These are phyloP conservation scores for Mycena metata DNA, from an alignment of 768 basidiomycete genomes.

Conservation along the genomic window DNA sequence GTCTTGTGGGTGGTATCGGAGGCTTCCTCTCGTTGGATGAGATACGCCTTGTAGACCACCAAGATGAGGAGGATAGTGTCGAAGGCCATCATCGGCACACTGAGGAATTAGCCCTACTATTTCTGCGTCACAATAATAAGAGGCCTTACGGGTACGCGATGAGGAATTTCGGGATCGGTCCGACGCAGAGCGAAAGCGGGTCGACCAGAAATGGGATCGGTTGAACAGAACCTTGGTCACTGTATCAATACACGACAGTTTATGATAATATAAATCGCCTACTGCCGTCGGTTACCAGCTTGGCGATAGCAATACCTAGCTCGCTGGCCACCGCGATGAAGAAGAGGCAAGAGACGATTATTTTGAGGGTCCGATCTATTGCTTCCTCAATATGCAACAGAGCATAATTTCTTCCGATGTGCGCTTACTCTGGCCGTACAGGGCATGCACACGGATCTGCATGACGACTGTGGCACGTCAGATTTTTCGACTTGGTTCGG, in stretches of 20 bases:
- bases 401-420: background rate
- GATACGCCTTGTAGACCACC: slow-evolving; percentile 18
- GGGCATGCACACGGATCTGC: slow-evolving; percentile 26
- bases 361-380: slow-evolving; percentile 13
- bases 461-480: slow-evolving; percentile 11
- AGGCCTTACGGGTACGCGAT: slow-evolving; percentile 13
- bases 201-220: slow-evolving; percentile 8
- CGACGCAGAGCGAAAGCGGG: slow-evolving; percentile 21
- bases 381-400: background rate
- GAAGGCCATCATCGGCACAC: slow-evolving; percentile 25
- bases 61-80: slow-evolving; percentile 19
- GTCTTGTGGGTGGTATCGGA: background rate
- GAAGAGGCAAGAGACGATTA: background rate
- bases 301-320: slow-evolving; percentile 15
- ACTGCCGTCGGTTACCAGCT: slow-evolving; percentile 10
- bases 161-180: slow-evolving; percentile 16
- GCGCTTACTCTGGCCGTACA: slow-evolving; percentile 22
- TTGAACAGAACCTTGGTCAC: background rate
- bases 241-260: background rate
- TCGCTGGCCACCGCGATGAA: background rate
- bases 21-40: slow-evolving; percentile 10
- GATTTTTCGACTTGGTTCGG: background rate
- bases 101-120: background rate
- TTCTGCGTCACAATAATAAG: too few relatives aligned
- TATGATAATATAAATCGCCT: background rate